A percentile compares a stretch with the other conserved stretches of the same genome.
phyloP scores from a whole-genome alignment of 371 early-diverging fungal species.

The Syncephalastrum monosporum region DNA sequence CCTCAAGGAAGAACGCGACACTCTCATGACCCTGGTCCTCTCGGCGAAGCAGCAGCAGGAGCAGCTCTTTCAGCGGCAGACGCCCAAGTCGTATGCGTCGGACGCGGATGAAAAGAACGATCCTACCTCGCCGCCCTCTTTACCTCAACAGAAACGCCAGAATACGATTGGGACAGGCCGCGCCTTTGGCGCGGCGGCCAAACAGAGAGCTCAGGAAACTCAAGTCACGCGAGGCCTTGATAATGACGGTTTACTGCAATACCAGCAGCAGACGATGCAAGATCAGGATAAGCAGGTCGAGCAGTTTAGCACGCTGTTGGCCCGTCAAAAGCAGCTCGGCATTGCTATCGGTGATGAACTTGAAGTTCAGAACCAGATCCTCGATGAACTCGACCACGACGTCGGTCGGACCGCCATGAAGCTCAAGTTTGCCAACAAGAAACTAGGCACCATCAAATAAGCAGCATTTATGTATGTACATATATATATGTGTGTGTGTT shows the following conservation, averaged over 20 bases:
- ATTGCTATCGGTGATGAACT: conserved; percentile 85
- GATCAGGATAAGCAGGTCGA: conserved; percentile 83
- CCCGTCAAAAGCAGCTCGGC: conserved; percentile 85
- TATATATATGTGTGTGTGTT: no score
- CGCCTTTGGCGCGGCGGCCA: conserved; percentile 68
- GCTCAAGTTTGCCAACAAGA: conserved; percentile 73
- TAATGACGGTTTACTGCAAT: conserved; percentile 70
- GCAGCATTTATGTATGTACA: neutral
- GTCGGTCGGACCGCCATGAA: conserved; percentile 76
- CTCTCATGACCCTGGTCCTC: conserved; percentile 55
- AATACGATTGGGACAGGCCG: conserved; percentile 32
- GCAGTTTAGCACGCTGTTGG: conserved; percentile 72
- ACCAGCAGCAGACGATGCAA: conserved; percentile 78
- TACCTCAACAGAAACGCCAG: neutral
- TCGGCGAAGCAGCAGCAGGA: conserved; percentile 37
- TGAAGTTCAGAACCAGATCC: conserved; percentile 84
- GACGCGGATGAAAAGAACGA: no score
- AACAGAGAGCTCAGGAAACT: conserved; percentile 58
- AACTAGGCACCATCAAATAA: conserved; percentile 72
- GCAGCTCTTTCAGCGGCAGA: neutral
- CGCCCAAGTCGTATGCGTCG: neutral
- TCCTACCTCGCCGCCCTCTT: neutral
- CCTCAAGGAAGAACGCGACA: conserved; percentile 71
- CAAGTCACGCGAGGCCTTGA: conserved; percentile 75
- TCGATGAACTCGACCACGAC: conserved; percentile 79